Percentiles rank a stretch among this genome's conserved stretches.
phyloP scores from a whole-genome alignment of 75 land plant species.

The Pseudotsuga menziesii region DNA sequence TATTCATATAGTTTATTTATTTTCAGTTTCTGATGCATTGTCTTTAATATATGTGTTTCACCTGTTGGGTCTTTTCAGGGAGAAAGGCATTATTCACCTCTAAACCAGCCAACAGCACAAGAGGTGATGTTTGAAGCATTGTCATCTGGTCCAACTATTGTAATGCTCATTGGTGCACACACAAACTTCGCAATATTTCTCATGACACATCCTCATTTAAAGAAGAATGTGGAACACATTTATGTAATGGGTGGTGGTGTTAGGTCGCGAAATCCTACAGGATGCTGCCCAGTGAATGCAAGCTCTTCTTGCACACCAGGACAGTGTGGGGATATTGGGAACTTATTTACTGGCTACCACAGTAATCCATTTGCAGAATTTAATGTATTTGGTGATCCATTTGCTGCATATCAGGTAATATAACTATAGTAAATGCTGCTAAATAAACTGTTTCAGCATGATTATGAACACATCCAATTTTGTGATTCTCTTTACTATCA shows the following conservation, averaged over 20 bases:
- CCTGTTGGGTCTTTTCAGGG: constrained; percentile 36
- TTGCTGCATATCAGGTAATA: constrained; percentile 80
- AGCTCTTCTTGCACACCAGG: constrained; percentile 36
- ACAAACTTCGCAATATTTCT: constrained; percentile 80
- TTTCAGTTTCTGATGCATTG: not conserved
- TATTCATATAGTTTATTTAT: not conserved
- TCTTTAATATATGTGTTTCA: too few species aligned
- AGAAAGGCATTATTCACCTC: constrained; percentile 57
- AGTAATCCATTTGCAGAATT: constrained; percentile 78
- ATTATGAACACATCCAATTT: too few species aligned
- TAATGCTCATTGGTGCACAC: constrained; percentile 60
- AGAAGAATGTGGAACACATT: constrained; percentile 68
- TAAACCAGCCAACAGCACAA: constrained; percentile 63
- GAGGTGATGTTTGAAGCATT: constrained; percentile 66
- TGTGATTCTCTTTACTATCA: too few species aligned
- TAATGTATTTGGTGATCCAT: constrained; percentile 82
- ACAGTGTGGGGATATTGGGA: constrained; percentile 71
- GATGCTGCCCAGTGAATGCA: constrained; percentile 57
- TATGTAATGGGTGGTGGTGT: constrained; percentile 87
- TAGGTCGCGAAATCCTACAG: constrained; percentile 58
- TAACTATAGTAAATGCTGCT: not conserved
- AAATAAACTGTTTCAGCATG: too few species aligned
- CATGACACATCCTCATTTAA: constrained; percentile 68
- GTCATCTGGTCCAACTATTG: constrained; percentile 52
- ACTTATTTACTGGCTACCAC: constrained; percentile 51